Evolutionary conservation across 306 rosid genomes (phyloP).

Genomic region (Purshia tridentata): DNA sequence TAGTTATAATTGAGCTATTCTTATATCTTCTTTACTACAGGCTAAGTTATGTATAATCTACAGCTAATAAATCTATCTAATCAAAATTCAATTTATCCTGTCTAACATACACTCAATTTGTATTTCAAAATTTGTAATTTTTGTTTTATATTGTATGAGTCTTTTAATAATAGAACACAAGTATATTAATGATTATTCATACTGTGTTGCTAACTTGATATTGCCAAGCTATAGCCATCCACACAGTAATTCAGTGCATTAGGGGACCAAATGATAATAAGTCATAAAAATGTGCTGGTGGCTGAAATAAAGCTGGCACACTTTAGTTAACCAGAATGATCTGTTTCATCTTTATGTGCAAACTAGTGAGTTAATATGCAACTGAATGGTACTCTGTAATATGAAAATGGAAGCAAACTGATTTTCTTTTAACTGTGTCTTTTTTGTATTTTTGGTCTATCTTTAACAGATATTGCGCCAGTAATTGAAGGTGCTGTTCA

Average conservation of each 20-base stretch:
- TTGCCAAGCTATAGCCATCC: neutral
- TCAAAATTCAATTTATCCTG: neutral
- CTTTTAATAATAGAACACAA: neutral
- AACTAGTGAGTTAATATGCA: neutral
- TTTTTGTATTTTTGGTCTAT: slow-evolving; percentile 22
- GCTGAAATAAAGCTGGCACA: neutral
- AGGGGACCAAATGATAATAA: neutral
- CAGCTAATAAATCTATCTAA: neutral
- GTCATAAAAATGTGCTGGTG: neutral
- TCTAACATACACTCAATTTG: neutral
- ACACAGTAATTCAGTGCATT: neutral
- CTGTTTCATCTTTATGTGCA: neutral
- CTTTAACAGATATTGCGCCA: slow-evolving; percentile 83
- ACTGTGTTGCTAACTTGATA: neutral
- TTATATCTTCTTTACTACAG: neutral
- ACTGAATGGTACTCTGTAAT: slow-evolving; percentile 13
- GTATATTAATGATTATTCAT: neutral
- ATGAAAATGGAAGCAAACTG: slow-evolving; percentile 7
- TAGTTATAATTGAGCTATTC: neutral
- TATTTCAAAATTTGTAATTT: neutral
- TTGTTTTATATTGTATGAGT: neutral
- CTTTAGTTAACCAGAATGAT: neutral
- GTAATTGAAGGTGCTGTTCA: slow-evolving; percentile 99
- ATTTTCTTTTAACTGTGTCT: slow-evolving; percentile 9
- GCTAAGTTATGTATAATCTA: neutral